These are phyloP conservation scores for Chlorella vulgaris DNA, from an alignment of 139 green algal species.

Conservation along the genomic window DNA sequence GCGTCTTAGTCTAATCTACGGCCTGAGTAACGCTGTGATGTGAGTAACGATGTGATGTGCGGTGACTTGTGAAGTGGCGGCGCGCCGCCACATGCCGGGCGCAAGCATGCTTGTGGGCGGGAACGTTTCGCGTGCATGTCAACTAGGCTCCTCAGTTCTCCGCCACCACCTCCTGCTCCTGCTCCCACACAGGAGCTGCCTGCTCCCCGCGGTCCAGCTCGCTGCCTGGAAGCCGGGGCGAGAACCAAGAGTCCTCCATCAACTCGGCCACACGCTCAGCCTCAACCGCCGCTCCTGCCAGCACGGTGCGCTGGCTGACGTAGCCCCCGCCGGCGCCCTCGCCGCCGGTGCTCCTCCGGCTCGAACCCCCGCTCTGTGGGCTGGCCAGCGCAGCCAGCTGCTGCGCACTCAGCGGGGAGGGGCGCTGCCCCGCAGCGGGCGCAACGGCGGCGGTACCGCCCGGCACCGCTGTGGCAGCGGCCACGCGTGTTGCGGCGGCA, in stretches of 20 bases:
- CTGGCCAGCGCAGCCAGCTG: slow-evolving; percentile 16
- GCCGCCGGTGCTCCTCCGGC: background rate
- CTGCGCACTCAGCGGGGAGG: background rate
- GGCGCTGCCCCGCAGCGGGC: too few species aligned
- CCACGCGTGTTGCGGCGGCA: background rate
- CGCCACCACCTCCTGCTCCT: background rate
- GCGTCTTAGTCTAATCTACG: too few species aligned
- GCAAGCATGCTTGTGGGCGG: too few species aligned
- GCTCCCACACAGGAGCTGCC: background rate
- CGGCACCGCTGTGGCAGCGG: too few species aligned
- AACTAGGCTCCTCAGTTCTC: background rate
- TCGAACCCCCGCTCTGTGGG: background rate
- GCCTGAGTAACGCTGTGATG: too few species aligned
- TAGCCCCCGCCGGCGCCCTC: background rate
- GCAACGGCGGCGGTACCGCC: too few species aligned
- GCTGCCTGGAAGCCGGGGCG: background rate
- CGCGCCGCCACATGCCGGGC: too few species aligned
- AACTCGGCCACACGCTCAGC: background rate
- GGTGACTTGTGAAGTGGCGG: too few species aligned
- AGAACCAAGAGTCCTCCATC: slow-evolving; percentile 25
- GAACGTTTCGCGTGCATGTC: too few species aligned
- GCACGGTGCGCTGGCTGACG: background rate
- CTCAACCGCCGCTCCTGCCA: background rate
- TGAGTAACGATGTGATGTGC: too few species aligned
- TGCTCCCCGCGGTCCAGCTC: slow-evolving; percentile 14